Evolutionary conservation across 2,329 filamentous ascomycete species (phyloP).

Genomic region (Aspergillus puulaauensis): DNA sequence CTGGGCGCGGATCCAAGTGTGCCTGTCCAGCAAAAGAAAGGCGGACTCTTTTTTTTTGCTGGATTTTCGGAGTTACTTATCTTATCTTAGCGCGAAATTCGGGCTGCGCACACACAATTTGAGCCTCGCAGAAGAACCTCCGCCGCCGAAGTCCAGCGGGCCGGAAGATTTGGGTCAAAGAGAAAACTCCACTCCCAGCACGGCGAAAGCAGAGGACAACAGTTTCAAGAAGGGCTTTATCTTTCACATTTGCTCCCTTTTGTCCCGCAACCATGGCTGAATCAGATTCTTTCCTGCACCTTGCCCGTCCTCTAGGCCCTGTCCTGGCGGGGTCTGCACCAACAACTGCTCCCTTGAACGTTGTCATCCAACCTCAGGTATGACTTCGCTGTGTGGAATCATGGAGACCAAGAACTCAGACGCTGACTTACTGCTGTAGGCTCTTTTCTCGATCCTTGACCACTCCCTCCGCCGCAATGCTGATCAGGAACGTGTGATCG

Average conservation of each 20-base stretch:
- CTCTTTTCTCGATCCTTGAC: conserved; percentile 71
- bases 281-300: conserved; percentile 86
- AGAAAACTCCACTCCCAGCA: conserved; percentile 30
- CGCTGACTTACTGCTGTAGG: conserved; percentile 40
- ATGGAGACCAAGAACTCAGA: background rate
- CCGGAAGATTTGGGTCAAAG: conserved; percentile 32
- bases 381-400: conserved; percentile 23
- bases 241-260: conserved; percentile 11
- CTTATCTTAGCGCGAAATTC: conserved; percentile 52
- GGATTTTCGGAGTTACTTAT: conserved; percentile 30
- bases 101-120: conserved; percentile 42
- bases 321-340: conserved; percentile 75
- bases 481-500: conserved; percentile 94
- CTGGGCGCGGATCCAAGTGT: background rate
- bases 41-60: conserved; percentile 9
- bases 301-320: conserved; percentile 87
- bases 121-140: conserved; percentile 30
- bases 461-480: conserved; percentile 90
- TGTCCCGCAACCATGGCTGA: conserved; percentile 70
- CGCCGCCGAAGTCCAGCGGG: conserved; percentile 21
- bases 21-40: background rate
- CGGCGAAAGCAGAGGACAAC: conserved; percentile 22
- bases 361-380: conserved; percentile 95
- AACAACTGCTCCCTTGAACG: conserved; percentile 86
- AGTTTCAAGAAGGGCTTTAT: conserved; percentile 3